A percentile compares a stretch with the other conserved stretches of the same genome.
phyloP scores from a whole-genome alignment of 2,329 filamentous ascomycete species.

The Niveomyces coronatus region DNA sequence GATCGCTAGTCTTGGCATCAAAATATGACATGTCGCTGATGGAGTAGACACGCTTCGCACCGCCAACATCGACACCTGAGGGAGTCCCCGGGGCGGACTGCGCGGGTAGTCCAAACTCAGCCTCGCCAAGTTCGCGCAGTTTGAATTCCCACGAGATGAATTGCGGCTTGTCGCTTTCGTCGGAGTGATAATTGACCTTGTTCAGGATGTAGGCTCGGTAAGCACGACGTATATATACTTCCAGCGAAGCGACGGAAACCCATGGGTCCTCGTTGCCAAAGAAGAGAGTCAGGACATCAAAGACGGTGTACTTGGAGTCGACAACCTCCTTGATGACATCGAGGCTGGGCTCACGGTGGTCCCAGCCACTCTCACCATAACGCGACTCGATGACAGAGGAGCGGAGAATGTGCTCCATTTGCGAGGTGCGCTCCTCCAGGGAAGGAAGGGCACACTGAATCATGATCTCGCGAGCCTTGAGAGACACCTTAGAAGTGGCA shows the following conservation, averaged over 20 bases:
- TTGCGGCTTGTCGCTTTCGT: slow-evolving; percentile 55
- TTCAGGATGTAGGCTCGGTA: slow-evolving; percentile 94
- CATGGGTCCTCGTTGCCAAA: slow-evolving; percentile 90
- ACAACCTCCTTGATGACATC: slow-evolving; percentile 95
- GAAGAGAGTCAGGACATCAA: slow-evolving; percentile 90
- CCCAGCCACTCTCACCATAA: slow-evolving; percentile 94
- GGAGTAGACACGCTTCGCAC: slow-evolving; percentile 71
- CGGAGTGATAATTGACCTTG: slow-evolving; percentile 79
- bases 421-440: slow-evolving; percentile 82
- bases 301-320: slow-evolving; percentile 97
- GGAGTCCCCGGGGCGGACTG: slow-evolving; percentile 75
- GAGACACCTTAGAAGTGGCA: slow-evolving; percentile 82
- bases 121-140: slow-evolving; percentile 83
- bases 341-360: slow-evolving; percentile 84
- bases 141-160: slow-evolving; percentile 95
- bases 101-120: slow-evolving; percentile 76
- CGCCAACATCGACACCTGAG: slow-evolving; percentile 33
- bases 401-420: slow-evolving; percentile 98
- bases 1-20: slow-evolving; percentile 58
- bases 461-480: slow-evolving; percentile 94
- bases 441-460: slow-evolving; percentile 96
- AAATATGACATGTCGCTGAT: slow-evolving; percentile 96
- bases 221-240: slow-evolving; percentile 91
- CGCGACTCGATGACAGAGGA: slow-evolving; percentile 94
- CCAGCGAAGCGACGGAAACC: slow-evolving; percentile 86